A percentile compares a stretch with the other conserved stretches of the same genome.
These are phyloP conservation scores for Sporodiniella umbellata DNA, from an alignment of 371 early-diverging fungal genomes.

Conservation along the genomic window DNA sequence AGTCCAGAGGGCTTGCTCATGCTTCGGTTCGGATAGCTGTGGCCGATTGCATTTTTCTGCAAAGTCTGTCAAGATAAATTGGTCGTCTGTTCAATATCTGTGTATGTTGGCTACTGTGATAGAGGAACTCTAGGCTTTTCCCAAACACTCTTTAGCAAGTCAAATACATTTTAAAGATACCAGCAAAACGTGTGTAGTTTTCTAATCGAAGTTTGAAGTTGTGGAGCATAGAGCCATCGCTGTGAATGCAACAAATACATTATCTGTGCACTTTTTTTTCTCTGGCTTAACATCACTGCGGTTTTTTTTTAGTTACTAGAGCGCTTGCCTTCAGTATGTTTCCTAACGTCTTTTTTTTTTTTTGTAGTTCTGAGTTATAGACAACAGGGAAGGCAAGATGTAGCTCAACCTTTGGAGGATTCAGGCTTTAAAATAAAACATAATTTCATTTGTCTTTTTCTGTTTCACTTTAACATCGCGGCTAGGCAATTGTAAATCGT, in stretches of 20 bases:
- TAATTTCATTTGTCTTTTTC: constrained; percentile 1
- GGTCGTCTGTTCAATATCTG: constrained; percentile 9
- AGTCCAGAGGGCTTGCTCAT: constrained; percentile 17
- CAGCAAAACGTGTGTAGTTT: constrained; percentile 12
- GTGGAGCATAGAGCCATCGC: constrained; percentile 4
- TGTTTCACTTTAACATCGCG: neutral
- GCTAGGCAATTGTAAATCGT: constrained; percentile 3
- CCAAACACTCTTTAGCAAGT: constrained; percentile 14
- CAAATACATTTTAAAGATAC: constrained; percentile 15
- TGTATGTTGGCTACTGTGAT: constrained; percentile 10
- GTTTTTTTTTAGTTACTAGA: constrained; percentile 1
- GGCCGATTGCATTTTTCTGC: constrained; percentile 7
- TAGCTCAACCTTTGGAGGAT: constrained; percentile 3
- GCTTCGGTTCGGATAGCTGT: constrained; percentile 9
- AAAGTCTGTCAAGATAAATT: constrained; percentile 12
- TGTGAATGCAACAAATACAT: constrained; percentile 6
- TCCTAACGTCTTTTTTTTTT: neutral
- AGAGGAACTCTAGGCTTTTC: constrained; percentile 11
- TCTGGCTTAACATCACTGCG: constrained; percentile 4
- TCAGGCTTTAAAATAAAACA: constrained; percentile 2
- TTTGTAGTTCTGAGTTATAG: constrained; percentile 2
- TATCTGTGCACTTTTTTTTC: neutral
- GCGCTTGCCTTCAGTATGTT: constrained; percentile 1
- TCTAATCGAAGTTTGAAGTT: constrained; percentile 7
- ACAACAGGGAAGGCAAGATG: constrained; percentile 5